These are phyloP conservation scores for Sicyos edulis DNA, from an alignment of 306 rosid genomes.

Conservation along the genomic window DNA sequence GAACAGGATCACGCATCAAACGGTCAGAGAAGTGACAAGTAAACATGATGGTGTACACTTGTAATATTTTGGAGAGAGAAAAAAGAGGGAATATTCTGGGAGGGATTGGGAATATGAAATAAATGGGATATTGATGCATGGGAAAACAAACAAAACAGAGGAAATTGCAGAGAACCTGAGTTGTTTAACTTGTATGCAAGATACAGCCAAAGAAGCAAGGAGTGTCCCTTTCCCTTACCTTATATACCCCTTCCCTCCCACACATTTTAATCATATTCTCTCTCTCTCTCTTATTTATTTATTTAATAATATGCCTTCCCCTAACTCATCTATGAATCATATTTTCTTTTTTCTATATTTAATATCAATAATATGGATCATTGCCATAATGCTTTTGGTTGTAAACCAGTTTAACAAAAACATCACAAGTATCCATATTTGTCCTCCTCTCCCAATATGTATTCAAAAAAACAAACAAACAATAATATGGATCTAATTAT, in stretches of 20 bases:
- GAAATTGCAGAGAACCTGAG: constrained; percentile 55
- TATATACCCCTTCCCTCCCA: not conserved
- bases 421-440: no score
- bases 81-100: not conserved
- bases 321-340: not conserved
- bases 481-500: not conserved
- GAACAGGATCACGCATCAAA: not conserved
- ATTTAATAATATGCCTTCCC: not conserved
- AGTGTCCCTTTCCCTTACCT: not conserved
- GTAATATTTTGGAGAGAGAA: not conserved
- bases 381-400: no score
- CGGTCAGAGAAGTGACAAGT: not conserved
- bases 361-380: not conserved
- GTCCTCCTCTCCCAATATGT: no score
- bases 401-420: no score
- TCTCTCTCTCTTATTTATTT: not conserved
- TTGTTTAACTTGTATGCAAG: constrained; percentile 29
- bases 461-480: no score
- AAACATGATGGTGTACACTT: not conserved
- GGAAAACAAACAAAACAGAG: constrained; percentile 40
- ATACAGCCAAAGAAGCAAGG: not conserved
- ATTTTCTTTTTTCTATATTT: constrained; percentile 10
- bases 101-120: not conserved
- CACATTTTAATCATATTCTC: not conserved
- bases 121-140: constrained; percentile 1